Evolutionary conservation across 768 basidiomycete genomes (phyloP), one percentile per base, ranked within the genome.

Genomic region (Amanita phalloides): DNA sequence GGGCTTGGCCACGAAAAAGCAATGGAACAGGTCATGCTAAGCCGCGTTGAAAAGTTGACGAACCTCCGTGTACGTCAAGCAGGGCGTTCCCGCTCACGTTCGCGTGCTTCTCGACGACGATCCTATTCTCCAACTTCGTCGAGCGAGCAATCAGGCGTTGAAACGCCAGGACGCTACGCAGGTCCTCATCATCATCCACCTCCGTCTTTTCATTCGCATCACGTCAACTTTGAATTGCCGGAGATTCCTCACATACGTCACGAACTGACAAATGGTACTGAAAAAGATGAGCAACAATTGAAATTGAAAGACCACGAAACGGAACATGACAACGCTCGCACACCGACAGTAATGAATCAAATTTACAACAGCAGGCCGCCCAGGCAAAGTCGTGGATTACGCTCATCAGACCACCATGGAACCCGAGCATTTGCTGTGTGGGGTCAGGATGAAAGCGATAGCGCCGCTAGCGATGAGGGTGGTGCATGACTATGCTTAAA

Each of bases 371-470:
- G 33, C 33, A 66, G 67, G 8, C 58, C 64, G 7, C 62, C 66
- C 38, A 63, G 63, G 4, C 67, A 69, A 56, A 59, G 64, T 39
- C 66, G 33, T 13, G 33, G 71, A 32, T 65, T 66, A 14, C 64
- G 64, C 48, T 71, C 71, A 13, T 59, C 57, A n/a, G 77, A 76
- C 25, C 61, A 66, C 41, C 60, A 60, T 48, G 69, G 69, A 28
- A 74, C 64, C 43, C 71, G 79, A 33, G 83, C 86, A 6, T 92
- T 92, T 60, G 90, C 90, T 17, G 86, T 88, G 9, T 89, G 82
- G 79, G 90, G 90, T 0, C 84, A 89, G 37, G 90, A 92, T 61
- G 90, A 91, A 65, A 90, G 86, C 51, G 90, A 92, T 58, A 88
- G 86, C 62, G 84, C 83, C 60, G 74, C 86, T 11, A 90, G 87